These are phyloP conservation scores for Boletellus sp. DNA, from an alignment of 768 basidiomycete genomes.

Conservation along the genomic window DNA sequence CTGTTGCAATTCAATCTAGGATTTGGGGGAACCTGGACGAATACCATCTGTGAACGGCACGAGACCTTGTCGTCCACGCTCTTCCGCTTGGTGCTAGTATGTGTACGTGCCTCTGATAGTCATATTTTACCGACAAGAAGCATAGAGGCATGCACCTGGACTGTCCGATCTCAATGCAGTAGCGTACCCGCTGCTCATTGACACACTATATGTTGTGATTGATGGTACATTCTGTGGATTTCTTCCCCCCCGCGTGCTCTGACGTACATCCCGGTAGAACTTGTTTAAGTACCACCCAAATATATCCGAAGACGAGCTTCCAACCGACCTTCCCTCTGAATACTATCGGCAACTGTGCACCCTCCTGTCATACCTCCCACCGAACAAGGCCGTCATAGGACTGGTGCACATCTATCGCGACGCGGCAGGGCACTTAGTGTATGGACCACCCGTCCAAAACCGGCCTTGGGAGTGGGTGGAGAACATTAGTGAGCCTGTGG, in stretches of 20 bases:
- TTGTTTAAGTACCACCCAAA: constrained; percentile 64
- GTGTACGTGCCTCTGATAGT: constrained; percentile 23
- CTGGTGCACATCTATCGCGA: constrained; percentile 61
- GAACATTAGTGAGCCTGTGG: constrained; percentile 50
- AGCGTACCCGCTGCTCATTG: constrained; percentile 62
- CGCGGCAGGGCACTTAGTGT: constrained; percentile 44
- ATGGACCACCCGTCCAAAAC: constrained; percentile 57
- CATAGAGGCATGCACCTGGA: constrained; percentile 54
- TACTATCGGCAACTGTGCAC: constrained; percentile 55
- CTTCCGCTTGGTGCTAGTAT: constrained; percentile 50
- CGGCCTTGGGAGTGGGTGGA: constrained; percentile 89
- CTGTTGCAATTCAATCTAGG: constrained; percentile 72
- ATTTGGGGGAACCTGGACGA: constrained; percentile 57
- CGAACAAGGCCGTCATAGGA: constrained; percentile 48
- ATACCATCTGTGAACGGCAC: constrained; percentile 44
- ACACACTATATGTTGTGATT: constrained; percentile 69
- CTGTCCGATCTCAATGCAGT: constrained; percentile 47
- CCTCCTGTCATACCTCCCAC: constrained; percentile 54
- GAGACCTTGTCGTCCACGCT: constrained; percentile 40
- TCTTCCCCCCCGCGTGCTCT: background rate
- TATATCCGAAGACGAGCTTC: constrained; percentile 47
- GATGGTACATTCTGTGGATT: constrained; percentile 50
- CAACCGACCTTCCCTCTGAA: constrained; percentile 51
- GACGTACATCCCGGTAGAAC: constrained; percentile 41
- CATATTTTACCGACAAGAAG: constrained; percentile 2